phyloP scores from a whole-genome alignment of 331 rosid species.

The Ulmus americana region DNA sequence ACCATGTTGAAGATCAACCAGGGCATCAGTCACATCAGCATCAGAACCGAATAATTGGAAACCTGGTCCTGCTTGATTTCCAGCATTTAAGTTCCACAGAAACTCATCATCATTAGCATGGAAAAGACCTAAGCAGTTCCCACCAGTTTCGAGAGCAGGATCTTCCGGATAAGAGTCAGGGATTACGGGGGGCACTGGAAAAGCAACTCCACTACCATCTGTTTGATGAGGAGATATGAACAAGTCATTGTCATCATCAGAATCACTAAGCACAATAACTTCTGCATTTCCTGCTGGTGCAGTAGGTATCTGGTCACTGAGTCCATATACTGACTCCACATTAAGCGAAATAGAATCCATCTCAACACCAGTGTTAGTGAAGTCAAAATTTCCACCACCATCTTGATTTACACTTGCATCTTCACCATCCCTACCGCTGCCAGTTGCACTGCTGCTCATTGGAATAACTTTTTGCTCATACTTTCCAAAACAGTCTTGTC shows the following conservation, averaged over 20 bases:
- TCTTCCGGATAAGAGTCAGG: conserved; percentile 61
- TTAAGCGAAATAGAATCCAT: conserved; percentile 56
- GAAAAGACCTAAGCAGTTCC: conserved; percentile 56
- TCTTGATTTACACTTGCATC: conserved; percentile 90
- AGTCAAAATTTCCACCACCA: conserved; percentile 58
- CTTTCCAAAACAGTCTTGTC: conserved; percentile 47
- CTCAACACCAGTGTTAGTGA: conserved; percentile 63
- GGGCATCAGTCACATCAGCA: conserved; percentile 61
- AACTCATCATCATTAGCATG: conserved; percentile 55
- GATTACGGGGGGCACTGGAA: conserved; percentile 52
- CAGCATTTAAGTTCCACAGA: conserved; percentile 66
- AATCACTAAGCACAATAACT: conserved; percentile 83
- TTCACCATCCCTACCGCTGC: conserved; percentile 79
- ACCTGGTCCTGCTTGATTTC: conserved; percentile 63
- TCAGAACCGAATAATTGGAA: conserved; percentile 74
- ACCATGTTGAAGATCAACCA: conserved; percentile 53
- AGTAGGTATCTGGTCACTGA: conserved; percentile 40
- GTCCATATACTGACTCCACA: conserved; percentile 59
- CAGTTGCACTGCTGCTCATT: conserved; percentile 94
- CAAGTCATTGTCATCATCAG: conserved; percentile 70
- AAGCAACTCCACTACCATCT: conserved; percentile 43
- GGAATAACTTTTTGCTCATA: conserved; percentile 66
- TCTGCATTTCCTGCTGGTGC: conserved; percentile 53
- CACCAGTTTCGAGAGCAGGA: conserved; percentile 48
- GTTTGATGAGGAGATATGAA: conserved; percentile 47